phyloP scores from a whole-genome alignment of 441 rosid genomes.

The Mallotus repandus region DNA sequence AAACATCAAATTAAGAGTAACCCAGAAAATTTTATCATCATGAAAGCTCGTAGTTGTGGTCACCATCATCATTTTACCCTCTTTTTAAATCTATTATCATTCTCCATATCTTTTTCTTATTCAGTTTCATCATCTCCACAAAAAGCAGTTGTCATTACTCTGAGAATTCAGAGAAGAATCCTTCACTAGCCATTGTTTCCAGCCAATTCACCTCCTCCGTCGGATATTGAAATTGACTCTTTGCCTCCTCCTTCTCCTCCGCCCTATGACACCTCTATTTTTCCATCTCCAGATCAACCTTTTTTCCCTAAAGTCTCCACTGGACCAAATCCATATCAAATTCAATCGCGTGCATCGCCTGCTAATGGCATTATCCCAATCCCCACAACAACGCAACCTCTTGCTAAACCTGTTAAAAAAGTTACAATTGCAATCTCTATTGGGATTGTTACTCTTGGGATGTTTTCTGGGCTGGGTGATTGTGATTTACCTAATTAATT shows the following conservation, averaged over 20 bases:
- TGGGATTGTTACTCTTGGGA: slow-evolving; percentile 90
- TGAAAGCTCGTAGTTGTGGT: slow-evolving; percentile 36
- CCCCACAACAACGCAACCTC: slow-evolving; percentile 63
- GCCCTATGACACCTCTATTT: slow-evolving; percentile 31
- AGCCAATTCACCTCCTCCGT: slow-evolving; percentile 47
- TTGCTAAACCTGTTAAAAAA: slow-evolving; percentile 73
- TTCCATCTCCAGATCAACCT: slow-evolving; percentile 69
- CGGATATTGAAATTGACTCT: slow-evolving; percentile 37
- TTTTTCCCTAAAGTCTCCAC: slow-evolving; percentile 87
- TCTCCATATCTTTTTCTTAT: neutral
- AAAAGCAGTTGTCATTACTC: neutral
- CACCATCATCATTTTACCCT: slow-evolving; percentile 20
- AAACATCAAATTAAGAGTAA: slow-evolving; percentile 21
- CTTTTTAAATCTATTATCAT: slow-evolving; percentile 26
- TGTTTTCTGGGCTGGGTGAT: slow-evolving; percentile 87
- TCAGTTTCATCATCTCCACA: slow-evolving; percentile 9
- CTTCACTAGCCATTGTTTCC: slow-evolving; percentile 92
- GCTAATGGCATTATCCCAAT: slow-evolving; percentile 63
- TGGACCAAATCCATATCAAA: slow-evolving; percentile 48
- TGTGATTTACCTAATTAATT: no score
- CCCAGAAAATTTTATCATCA: slow-evolving; percentile 44
- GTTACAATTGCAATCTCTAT: slow-evolving; percentile 83
- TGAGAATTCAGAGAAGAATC: slow-evolving; percentile 46
- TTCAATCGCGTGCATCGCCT: slow-evolving; percentile 34
- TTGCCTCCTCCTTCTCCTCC: slow-evolving; percentile 55